A percentile compares a stretch with the other conserved stretches of the same genome.
Evolutionary conservation across 768 basidiomycete species (phyloP).

Genomic region (Tylopilus rubrobrunneus): DNA sequence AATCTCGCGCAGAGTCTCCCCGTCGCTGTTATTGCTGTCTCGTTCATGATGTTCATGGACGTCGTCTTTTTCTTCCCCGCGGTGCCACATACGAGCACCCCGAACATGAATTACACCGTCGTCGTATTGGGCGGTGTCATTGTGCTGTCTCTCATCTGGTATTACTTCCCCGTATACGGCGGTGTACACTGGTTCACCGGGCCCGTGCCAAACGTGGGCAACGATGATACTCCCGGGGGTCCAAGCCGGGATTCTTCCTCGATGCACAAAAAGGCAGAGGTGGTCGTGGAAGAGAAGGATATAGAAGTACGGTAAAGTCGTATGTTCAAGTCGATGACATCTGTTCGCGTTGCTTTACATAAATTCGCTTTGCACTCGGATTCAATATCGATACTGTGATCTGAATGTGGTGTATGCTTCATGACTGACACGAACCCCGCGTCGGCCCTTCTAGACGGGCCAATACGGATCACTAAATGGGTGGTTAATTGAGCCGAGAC

Average conservation of each 20-base stretch:
- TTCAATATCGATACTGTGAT: neutral
- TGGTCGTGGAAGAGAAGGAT: neutral
- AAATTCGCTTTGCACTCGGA: neutral
- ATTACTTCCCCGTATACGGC: slow-evolving; percentile 69
- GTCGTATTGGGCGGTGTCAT: slow-evolving; percentile 63
- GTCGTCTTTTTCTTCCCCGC: slow-evolving; percentile 64
- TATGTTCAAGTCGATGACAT: neutral
- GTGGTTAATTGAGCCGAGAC: no score
- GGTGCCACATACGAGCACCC: slow-evolving; percentile 39
- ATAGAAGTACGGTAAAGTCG: neutral
- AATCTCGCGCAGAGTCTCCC: slow-evolving; percentile 50
- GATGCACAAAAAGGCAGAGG: slow-evolving; percentile 1
- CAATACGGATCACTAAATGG: neutral
- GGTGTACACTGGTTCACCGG: slow-evolving; percentile 72
- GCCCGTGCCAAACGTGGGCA: slow-evolving; percentile 47
- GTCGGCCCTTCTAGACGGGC: neutral
- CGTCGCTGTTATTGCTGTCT: slow-evolving; percentile 49
- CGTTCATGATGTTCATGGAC: slow-evolving; percentile 64
- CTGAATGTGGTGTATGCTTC: neutral
- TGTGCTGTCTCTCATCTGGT: slow-evolving; percentile 55
- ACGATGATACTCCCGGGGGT: neutral
- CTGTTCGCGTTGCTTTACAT: neutral
- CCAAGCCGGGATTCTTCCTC: neutral
- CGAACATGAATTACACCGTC: slow-evolving; percentile 69
- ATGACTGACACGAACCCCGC: neutral